Conservation (phyloP, 352 stramenopile genomes). For the Sclerospora graminicola region DNA sequence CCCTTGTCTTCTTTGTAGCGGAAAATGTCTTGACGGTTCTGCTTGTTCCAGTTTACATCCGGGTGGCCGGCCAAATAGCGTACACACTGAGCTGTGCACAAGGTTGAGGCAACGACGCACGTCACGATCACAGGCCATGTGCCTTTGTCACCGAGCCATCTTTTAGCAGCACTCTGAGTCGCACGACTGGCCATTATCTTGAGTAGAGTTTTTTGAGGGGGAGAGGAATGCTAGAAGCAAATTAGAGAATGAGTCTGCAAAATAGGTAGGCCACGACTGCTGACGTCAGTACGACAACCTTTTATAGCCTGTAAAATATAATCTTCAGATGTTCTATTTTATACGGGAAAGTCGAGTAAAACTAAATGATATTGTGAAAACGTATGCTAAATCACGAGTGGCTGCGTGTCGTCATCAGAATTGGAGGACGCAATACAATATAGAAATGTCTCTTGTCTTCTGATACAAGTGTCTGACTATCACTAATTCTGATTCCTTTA, state of each 20-base stretch:
- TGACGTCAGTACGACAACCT: too few species aligned
- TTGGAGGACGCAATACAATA: too few species aligned
- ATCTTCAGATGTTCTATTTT: too few species aligned
- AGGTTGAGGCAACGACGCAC: constrained; percentile 43
- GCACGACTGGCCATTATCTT: constrained; percentile 41
- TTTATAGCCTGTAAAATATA: too few species aligned
- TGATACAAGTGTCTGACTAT: too few species aligned
- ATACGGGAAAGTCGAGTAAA: constrained; percentile 1
- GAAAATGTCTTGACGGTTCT: constrained; percentile 62
- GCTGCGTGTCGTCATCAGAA: constrained; percentile 1
- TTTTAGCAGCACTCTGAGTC: constrained; percentile 40
- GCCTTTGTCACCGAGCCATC: constrained; percentile 66
- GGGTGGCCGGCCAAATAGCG: constrained; percentile 60
- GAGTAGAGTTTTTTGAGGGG: constrained; percentile 1
- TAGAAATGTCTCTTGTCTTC: too few species aligned
- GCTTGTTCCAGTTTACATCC: constrained; percentile 74
- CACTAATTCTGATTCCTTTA: too few species aligned
- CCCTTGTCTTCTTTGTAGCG: constrained; percentile 53
- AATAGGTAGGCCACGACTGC: too few species aligned
- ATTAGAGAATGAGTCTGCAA: constrained; percentile 50
- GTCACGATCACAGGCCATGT: constrained; percentile 70
- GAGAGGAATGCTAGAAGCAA: constrained; percentile 17
- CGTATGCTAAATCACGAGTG: constrained; percentile 7
- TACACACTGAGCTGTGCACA: constrained; percentile 68
- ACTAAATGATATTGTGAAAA: constrained; percentile 1